Evolutionary conservation across 192 early-diverging fungal species (phyloP), one percentile per base, ranked within the genome.

Genomic region (Umbelopsis vinacea): DNA sequence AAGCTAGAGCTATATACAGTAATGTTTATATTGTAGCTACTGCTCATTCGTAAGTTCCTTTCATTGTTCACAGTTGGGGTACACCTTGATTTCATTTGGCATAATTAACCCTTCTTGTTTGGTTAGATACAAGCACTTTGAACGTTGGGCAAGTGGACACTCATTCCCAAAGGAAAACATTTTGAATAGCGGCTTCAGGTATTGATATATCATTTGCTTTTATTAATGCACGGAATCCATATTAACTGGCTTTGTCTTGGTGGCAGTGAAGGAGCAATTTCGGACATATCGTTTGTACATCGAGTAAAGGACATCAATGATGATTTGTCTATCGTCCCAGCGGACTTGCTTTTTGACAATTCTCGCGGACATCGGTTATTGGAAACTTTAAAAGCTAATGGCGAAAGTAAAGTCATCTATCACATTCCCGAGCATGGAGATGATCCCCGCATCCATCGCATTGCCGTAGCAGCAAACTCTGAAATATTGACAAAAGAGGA

Each of bases 131-230:
- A 79, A 82, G 33, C 63, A 77, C 26, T 79, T 71, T 38, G 77
- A 82, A 38, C 71, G 71, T 17, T 82, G 77, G 77, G 60, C 77
- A 17, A 73, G 71, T 23, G 69, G 54, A 57, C 43, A 70, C 21
- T 45, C 45, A 5, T 75, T 82, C 21, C 77, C 81, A 45, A 69
- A 57, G 57, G 70, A 69, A 15, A 47, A 82, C 23, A 72, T 82
- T 19, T 15, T 82, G 3, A 79, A 82, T 50, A 52, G 52, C 37
- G 81, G 81, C 1, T 57, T 79, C 67, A 77, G 76, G 79, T 77
- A 74, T 47, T 7, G 17, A 57, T 50, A 21, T 47, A 23, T 15
- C 24, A n/a, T 3, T 29, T 29, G 29, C 3, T 29, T 29, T 1
- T 29, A 29, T n/a, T 29, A 29, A 29, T 3, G 29, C 29, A 29